These are phyloP conservation scores for Saitozyma sp. DNA, from an alignment of 768 basidiomycete species.

Conservation along the genomic window DNA sequence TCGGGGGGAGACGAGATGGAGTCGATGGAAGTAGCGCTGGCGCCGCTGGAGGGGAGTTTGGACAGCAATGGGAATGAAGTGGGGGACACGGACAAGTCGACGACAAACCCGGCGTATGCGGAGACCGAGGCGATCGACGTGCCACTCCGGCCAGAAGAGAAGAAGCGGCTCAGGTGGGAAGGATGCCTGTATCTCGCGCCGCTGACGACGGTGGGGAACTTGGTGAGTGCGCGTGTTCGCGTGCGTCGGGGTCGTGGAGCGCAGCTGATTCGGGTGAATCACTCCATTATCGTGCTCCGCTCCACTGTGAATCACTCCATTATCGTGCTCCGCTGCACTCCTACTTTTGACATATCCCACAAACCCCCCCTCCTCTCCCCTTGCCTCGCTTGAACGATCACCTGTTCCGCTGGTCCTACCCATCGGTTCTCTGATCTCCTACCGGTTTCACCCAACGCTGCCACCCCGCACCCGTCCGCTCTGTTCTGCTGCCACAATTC, in stretches of 20 bases:
- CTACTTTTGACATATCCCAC: too few relatives aligned
- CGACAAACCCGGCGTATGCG: constrained; percentile 11
- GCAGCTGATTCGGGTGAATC: background rate
- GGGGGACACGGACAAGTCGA: constrained; percentile 5
- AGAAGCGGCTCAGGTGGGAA: constrained; percentile 79
- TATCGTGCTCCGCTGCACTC: too few relatives aligned
- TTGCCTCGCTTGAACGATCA: background rate
- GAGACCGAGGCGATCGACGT: constrained; percentile 58
- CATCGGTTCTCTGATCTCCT: background rate
- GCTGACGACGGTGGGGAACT: constrained; percentile 90
- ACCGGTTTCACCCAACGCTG: background rate
- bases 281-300: background rate
- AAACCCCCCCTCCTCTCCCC: background rate
- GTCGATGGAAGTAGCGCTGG: background rate
- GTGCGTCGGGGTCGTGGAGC: too few relatives aligned
- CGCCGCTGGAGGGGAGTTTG: too few relatives aligned
- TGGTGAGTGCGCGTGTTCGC: constrained; percentile 66
- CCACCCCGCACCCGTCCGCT: too few relatives aligned
- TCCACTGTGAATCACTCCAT: too few relatives aligned
- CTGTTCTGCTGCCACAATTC: background rate
- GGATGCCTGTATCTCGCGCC: constrained; percentile 84
- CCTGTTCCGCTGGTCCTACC: background rate
- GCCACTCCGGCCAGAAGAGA: constrained; percentile 71
- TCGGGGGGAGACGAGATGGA: constrained; percentile 5
- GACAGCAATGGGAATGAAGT: constrained; percentile 3